Evolutionary conservation across 1,284 basidiomycete genomes (phyloP), one percentile per base, ranked within the genome.

Genomic region (Trichosporon faecale): DNA sequence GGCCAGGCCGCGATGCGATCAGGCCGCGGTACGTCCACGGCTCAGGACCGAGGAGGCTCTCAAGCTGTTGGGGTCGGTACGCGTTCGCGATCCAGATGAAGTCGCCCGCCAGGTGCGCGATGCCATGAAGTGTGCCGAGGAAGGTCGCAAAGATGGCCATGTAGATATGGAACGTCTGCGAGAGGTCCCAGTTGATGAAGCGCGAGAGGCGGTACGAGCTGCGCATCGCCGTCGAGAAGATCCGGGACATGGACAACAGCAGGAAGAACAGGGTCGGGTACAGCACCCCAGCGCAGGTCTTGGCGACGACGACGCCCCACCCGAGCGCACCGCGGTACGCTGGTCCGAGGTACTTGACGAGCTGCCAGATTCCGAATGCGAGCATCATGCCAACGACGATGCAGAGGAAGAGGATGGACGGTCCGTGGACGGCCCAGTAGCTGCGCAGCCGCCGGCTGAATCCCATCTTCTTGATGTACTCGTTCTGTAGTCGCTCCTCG

Each of bases 251-350:
- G 11, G 67, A 70, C 35, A 76, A 73, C 33, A 78, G 63, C 21
- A 78, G 69, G 71, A 76, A 76, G 73, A 78, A 78, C 37, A 76
- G 66, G 3, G 75, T 76, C 12, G 73, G 71, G 69, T 78, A 78
- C 6, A 78, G 72, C 46, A 72, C 65, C 12, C 76, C 76, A 1
- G 76, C 76, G 65, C 68, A 74, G 1, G 76, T 76, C 66, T 78
- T 78, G 40, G 77, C 76, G 16, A 78, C 55, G 46, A 76, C 77
- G 9, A 78, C 77, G 2, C 77, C 77, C 76, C 76, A 78, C 33
- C 77, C 77, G 6, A 78, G 70, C 14, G 71, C 77, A 3, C 74
- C 71, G 35, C 74, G 52, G 67, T 76, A 78, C 8, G 66, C 44
- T 23, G 72, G 64, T 1, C 72, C 69, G 67, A 72, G 29, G 64